A percentile compares a stretch with the other conserved stretches of the same genome.
Conservation (phyloP, 805 yeast genomes). For the Osmozyma mogii region DNA sequence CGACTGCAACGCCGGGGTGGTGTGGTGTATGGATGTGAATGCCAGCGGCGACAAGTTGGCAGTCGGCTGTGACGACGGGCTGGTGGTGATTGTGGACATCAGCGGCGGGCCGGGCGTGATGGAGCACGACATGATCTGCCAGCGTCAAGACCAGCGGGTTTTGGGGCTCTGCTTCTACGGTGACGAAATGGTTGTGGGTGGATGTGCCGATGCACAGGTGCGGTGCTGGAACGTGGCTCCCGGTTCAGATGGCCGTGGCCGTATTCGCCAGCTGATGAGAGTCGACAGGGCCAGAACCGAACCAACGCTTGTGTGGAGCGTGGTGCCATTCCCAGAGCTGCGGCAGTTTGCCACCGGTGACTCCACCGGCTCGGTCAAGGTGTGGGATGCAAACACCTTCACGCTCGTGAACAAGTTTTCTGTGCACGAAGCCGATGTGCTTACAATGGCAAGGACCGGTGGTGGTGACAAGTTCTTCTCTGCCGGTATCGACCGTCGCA, state of each 20-base stretch:
- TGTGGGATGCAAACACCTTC: conserved; percentile 80
- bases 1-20: conserved; percentile 88
- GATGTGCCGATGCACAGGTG: conserved; percentile 91
- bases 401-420: conserved; percentile 75
- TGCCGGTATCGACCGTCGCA: conserved; percentile 91
- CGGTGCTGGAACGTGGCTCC: conserved; percentile 63
- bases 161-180: conserved; percentile 71
- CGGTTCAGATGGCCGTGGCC: conserved; percentile 45
- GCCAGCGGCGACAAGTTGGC: conserved; percentile 58
- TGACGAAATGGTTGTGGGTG: conserved; percentile 67
- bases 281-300: conserved; percentile 85
- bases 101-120: conserved; percentile 79
- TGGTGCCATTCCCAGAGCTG: conserved; percentile 51
- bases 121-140: conserved; percentile 68
- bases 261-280: conserved; percentile 76
- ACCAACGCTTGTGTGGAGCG: conserved; percentile 88
- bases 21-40: conserved; percentile 79
- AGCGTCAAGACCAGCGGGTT: conserved; percentile 78
- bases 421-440: conserved; percentile 86
- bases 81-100: conserved; percentile 77
- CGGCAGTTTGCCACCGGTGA: conserved; percentile 90
- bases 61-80: conserved; percentile 93
- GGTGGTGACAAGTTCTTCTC: conserved; percentile 62
- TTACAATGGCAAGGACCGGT: conserved; percentile 58
- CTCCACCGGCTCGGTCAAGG: conserved; percentile 86